Evolutionary conservation across 2,329 filamentous ascomycete species (phyloP), one percentile per base, ranked within the genome.

Genomic region (Cordyceps fumosorosea): DNA sequence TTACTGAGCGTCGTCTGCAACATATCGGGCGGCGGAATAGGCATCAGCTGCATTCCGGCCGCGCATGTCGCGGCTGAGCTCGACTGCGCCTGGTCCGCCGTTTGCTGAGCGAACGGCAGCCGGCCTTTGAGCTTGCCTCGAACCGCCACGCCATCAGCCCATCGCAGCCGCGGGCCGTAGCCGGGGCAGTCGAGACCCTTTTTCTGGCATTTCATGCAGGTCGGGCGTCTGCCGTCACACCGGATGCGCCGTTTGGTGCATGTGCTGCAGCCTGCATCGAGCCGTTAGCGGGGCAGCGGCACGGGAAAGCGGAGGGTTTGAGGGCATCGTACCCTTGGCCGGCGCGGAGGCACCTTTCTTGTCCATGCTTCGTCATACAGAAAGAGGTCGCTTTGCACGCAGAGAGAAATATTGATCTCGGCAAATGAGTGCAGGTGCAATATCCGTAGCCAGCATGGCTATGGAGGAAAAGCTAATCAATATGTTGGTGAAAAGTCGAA

Each of bases 221-320:
- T 62, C 22, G 70, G 70, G 14, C 55, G 64, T 22, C 55, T 56
- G 6, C 69, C 65, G 58, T 72, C 70, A 62, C 70, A 72, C 18
- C 65, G 65, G 56, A 72, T 72, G 48, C 70, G 70, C 37, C 70
- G 69, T 60, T 66, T 66, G 51, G 66, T 67, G 63, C 70, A 72
- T 16, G 66, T 68, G 45, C 66, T 65, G 47, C 70, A 72, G 42
- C 68, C 68, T 68, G 45, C 29, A 37, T 10, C 24, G 11, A 48
- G 37, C 22, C 22, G 18, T 58, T 51, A 60, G 57, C 57, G 26
- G 47, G 37, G 24, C 26, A 8, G 24, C 11, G 20, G 18, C 6
- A 34, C 34, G 26, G 26, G 7, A 47, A 11, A 24, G 44, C 20
- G 44, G n/a, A 11, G 11, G n/a, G 14, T 18, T 18, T 18, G 34